These are phyloP conservation scores for Pseudogymnoascus verrucosus DNA, from an alignment of 2,329 filamentous ascomycete species.

Conservation along the genomic window DNA sequence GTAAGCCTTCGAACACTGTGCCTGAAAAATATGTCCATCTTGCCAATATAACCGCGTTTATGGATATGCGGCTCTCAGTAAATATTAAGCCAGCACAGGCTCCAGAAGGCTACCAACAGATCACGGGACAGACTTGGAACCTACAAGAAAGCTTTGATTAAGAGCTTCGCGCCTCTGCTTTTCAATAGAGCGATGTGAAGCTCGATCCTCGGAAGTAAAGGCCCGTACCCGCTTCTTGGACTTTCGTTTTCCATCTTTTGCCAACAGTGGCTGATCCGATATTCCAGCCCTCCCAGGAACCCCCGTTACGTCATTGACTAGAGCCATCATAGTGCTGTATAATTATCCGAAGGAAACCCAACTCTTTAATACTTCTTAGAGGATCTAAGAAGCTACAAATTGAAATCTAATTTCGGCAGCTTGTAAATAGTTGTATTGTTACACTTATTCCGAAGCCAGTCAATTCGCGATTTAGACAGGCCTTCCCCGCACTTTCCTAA, in stretches of 20 bases:
- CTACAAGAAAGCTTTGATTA: conserved; percentile 20
- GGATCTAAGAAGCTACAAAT: neutral
- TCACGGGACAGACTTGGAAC: neutral
- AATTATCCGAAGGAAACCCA: neutral
- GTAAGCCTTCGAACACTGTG: neutral
- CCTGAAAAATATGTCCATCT: neutral
- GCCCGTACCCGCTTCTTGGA: conserved; percentile 17
- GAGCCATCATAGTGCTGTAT: neutral
- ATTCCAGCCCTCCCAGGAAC: neutral
- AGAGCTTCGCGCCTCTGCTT: conserved; percentile 20
- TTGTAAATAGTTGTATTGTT: neutral
- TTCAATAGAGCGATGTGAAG: conserved; percentile 22
- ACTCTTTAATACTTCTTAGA: neutral
- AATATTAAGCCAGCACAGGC: neutral
- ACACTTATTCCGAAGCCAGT: neutral
- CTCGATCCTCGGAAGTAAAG: conserved; percentile 21
- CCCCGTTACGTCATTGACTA: neutral
- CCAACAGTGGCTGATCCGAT: neutral
- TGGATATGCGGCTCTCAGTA: neutral
- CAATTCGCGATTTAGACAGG: neutral
- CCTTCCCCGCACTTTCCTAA: neutral
- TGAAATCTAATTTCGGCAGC: neutral
- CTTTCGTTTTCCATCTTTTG: neutral
- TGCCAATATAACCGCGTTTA: neutral
- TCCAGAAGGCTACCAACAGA: neutral